These are phyloP conservation scores for Elasticomyces elasticus DNA, from an alignment of 495 filamentous ascomycete genomes.

Conservation along the genomic window DNA sequence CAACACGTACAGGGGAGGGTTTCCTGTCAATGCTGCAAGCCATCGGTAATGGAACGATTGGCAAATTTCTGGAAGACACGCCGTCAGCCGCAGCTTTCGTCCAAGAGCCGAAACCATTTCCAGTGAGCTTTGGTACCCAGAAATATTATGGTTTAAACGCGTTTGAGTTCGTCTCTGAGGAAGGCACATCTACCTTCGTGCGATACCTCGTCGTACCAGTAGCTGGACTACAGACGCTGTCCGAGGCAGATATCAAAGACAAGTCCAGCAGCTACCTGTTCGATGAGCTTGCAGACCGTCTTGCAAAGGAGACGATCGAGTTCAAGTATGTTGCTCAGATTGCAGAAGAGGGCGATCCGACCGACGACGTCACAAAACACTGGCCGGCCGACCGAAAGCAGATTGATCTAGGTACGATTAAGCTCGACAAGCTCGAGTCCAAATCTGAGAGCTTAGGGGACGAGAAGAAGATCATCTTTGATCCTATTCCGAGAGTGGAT, in stretches of 20 bases:
- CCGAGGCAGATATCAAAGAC: conserved; percentile 27
- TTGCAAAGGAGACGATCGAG: conserved; percentile 29
- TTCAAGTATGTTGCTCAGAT: conserved; percentile 42
- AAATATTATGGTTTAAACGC: conserved; percentile 41
- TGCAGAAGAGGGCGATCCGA: conserved; percentile 40
- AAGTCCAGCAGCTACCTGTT: conserved; percentile 36
- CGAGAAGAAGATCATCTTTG: conserved; percentile 45
- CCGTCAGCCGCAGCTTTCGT: conserved; percentile 40
- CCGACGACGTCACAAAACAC: conserved; percentile 40
- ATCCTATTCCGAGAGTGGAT: conserved; percentile 44
- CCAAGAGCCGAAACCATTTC: conserved; percentile 38
- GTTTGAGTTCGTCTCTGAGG: conserved; percentile 37
- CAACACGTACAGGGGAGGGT: conserved; percentile 37
- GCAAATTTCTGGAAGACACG: conserved; percentile 35
- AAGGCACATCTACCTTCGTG: conserved; percentile 37
- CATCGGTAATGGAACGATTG: conserved; percentile 21
- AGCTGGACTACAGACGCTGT: conserved; percentile 31
- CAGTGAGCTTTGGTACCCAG: conserved; percentile 38
- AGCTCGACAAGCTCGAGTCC: conserved; percentile 30
- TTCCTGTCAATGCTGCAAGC: conserved; percentile 39
- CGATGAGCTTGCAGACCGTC: conserved; percentile 32
- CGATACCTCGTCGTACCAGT: conserved; percentile 39
- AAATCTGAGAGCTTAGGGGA: conserved; percentile 31
- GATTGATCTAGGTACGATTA: conserved; percentile 41
- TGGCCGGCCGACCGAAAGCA: conserved; percentile 42